A percentile compares a stretch with the other conserved stretches of the same genome.
Evolutionary conservation across 23 red algal species (phyloP).

Genomic region (Chondrus crispus): DNA sequence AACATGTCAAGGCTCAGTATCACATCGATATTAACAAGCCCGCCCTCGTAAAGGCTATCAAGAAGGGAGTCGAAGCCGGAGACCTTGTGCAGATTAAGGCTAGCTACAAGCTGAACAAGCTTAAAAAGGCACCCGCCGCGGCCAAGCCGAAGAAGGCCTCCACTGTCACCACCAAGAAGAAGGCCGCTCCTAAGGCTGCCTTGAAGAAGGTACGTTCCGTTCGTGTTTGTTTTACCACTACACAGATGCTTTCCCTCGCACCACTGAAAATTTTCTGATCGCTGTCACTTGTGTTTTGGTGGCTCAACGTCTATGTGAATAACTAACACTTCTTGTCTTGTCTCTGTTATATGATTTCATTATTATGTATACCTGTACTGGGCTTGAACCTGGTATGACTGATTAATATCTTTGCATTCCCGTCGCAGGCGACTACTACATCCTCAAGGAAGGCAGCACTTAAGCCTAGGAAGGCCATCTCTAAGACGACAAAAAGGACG

Average conservation of each 20-base stretch:
- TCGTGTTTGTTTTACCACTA: not conserved
- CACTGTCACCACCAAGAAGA: not conserved
- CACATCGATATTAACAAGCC: constrained; percentile 72
- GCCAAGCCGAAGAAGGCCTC: constrained; percentile 35
- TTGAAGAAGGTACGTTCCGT: not conserved
- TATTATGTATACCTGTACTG: not conserved
- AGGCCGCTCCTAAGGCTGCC: not conserved
- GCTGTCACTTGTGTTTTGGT: not conserved
- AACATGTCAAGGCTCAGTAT: constrained; percentile 43
- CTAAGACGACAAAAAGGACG: constrained; percentile 37
- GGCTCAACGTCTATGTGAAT: not conserved
- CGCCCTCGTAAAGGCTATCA: constrained; percentile 63
- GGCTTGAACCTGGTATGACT: not conserved
- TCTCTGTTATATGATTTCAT: not conserved
- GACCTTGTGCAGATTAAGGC: constrained; percentile 71
- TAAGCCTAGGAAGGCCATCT: constrained; percentile 58
- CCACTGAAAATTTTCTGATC: not conserved
- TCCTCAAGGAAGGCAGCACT: not conserved
- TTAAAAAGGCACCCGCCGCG: not conserved
- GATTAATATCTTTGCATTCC: not conserved
- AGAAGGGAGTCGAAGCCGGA: constrained; percentile 50
- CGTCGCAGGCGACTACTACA: not conserved
- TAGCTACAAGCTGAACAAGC: constrained; percentile 57
- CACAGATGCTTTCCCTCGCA: not conserved
- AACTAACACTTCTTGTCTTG: not conserved